Conservation (phyloP, 257 asterid species). For the Echites panduratus region DNA sequence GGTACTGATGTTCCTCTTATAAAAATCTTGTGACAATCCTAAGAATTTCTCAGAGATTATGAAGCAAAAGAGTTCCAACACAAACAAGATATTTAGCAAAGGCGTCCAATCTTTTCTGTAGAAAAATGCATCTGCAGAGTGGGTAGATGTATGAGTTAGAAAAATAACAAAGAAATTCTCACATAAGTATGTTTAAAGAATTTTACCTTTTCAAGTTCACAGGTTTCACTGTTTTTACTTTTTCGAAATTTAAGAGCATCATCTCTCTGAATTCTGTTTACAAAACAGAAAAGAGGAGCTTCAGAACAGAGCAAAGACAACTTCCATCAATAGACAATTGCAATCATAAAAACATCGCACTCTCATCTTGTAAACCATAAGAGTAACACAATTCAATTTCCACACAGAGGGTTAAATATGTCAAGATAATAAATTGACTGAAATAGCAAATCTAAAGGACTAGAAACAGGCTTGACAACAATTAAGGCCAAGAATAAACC, state of each 20-base stretch:
- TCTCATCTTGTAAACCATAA: neutral
- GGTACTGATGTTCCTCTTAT: neutral
- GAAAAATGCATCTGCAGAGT: neutral
- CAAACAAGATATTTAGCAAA: neutral
- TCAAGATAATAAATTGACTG: neutral
- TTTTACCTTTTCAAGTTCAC: constrained; percentile 64
- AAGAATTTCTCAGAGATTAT: neutral
- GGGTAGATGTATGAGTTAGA: neutral
- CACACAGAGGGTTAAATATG: neutral
- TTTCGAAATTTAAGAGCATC: constrained; percentile 74
- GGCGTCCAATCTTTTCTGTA: constrained; percentile 3
- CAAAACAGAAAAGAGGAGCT: constrained; percentile 20
- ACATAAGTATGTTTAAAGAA: constrained; percentile 8
- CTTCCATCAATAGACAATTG: neutral
- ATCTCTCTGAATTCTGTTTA: constrained; percentile 65
- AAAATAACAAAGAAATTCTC: neutral
- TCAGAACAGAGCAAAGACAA: constrained; percentile 5
- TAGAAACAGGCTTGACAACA: neutral
- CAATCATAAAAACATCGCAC: neutral
- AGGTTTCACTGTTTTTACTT: constrained; percentile 59
- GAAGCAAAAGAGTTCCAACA: neutral
- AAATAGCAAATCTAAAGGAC: neutral
- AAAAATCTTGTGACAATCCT: neutral
- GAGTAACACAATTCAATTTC: neutral
- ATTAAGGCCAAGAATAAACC: no score